Evolutionary conservation across 2,329 filamentous ascomycete genomes (phyloP).

Genomic region (Orbilia blumenaviensis): DNA sequence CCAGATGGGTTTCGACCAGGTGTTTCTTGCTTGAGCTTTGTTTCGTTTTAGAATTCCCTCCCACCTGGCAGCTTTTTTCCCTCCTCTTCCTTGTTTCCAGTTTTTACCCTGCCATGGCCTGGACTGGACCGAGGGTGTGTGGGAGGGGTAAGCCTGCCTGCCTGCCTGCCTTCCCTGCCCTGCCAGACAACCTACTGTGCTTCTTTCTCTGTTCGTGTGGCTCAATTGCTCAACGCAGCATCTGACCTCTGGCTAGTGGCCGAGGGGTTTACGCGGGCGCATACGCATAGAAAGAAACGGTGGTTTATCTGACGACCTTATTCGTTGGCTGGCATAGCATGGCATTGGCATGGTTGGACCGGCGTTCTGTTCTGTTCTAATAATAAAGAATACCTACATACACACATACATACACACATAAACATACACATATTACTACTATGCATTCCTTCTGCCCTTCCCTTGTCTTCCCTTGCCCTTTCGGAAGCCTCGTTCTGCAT

Average conservation of each 20-base stretch:
- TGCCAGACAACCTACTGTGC: background rate
- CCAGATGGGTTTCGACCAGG: constrained; percentile 55
- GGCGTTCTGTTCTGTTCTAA: constrained; percentile 53
- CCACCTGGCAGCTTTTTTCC: constrained; percentile 31
- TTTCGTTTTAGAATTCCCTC: constrained; percentile 53
- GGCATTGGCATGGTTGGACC: constrained; percentile 50
- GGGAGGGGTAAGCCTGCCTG: constrained; percentile 33
- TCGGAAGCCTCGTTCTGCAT: too few species aligned
- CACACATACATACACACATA: background rate
- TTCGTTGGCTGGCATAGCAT: constrained; percentile 52
- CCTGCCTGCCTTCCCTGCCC: background rate
- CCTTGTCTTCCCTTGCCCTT: constrained; percentile 12
- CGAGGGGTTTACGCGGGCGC: constrained; percentile 48
- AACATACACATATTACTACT: background rate
- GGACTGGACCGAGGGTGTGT: constrained; percentile 33
- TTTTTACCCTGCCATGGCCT: constrained; percentile 43
- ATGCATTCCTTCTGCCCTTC: background rate
- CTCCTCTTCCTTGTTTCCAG: constrained; percentile 39
- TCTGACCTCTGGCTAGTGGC: constrained; percentile 4
- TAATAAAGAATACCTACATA: too few species aligned
- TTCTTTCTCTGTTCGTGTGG: constrained; percentile 25
- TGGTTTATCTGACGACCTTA: constrained; percentile 27
- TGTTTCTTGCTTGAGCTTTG: constrained; percentile 53
- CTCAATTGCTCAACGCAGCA: too few species aligned
- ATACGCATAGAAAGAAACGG: constrained; percentile 28